Evolutionary conservation across 441 rosid species (phyloP).

Genomic region (Sinapis alba): DNA sequence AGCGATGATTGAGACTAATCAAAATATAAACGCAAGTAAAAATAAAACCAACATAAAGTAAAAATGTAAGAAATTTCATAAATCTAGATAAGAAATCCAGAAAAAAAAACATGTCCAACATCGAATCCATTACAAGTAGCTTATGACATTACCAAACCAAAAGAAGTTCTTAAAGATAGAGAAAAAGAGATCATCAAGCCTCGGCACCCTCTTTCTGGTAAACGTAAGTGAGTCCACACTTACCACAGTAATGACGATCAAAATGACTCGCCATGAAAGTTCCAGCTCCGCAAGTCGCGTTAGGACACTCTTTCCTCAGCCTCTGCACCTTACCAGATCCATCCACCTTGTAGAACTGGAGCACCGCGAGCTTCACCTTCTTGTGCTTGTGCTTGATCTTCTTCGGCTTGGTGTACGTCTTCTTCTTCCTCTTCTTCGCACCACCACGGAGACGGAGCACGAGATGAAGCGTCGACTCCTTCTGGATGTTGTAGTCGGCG

Average conservation of each 20-base stretch:
- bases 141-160: slow-evolving; percentile 20
- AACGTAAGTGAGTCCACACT: slow-evolving; percentile 86
- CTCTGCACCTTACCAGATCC: slow-evolving; percentile 81
- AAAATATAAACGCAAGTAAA: neutral
- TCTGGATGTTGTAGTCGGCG: slow-evolving; percentile 91
- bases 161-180: neutral
- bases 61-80: neutral
- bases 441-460: slow-evolving; percentile 91
- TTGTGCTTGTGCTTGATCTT: slow-evolving; percentile 91
- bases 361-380: slow-evolving; percentile 92
- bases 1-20: neutral
- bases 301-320: slow-evolving; percentile 86
- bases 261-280: slow-evolving; percentile 91
- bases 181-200: slow-evolving; percentile 23
- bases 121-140: slow-evolving; percentile 7
- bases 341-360: slow-evolving; percentile 82
- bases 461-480: slow-evolving; percentile 85
- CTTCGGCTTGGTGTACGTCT: slow-evolving; percentile 93
- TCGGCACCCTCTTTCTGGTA: slow-evolving; percentile 75
- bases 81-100: neutral
- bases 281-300: slow-evolving; percentile 81
- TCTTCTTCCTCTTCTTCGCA: slow-evolving; percentile 96
- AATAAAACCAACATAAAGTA: neutral
- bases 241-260: slow-evolving; percentile 89
- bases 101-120: slow-evolving; percentile 8